Conservation (phyloP, 139 green algal genomes). For the Coccomyxa sp. region DNA sequence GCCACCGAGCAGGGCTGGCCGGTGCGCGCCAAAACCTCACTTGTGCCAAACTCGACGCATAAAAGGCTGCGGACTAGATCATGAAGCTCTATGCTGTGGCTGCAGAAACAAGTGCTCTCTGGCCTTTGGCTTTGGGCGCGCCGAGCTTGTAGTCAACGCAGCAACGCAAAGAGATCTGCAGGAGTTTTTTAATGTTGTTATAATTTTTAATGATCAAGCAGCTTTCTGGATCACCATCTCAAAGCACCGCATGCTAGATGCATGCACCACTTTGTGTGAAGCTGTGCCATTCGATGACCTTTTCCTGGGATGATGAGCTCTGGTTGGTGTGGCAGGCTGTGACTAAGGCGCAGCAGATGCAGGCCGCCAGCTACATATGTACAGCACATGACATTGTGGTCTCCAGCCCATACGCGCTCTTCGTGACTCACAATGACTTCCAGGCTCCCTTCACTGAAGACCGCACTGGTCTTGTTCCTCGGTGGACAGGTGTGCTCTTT, state of each 20-base stretch:
- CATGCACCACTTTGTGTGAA: too few species aligned
- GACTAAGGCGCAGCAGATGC: not conserved
- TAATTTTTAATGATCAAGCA: too few species aligned
- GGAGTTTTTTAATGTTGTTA: too few species aligned
- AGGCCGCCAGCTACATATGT: not conserved
- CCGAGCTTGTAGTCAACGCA: not conserved
- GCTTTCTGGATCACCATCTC: too few species aligned
- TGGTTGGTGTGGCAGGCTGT: too few species aligned
- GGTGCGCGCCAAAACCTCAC: not conserved
- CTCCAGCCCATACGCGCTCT: not conserved
- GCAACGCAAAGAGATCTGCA: too few species aligned
- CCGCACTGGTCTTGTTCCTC: not conserved
- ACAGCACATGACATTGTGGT: not conserved
- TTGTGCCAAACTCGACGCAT: not conserved
- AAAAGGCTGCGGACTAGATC: not conserved
- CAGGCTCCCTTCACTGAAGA: not conserved
- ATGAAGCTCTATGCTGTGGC: not conserved
- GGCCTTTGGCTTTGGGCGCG: not conserved
- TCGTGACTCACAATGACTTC: constrained; percentile 5
- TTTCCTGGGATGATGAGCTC: too few species aligned
- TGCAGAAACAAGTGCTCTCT: not conserved
- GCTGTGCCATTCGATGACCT: too few species aligned
- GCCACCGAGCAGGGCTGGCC: constrained; percentile 1
- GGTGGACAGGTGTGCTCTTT: not conserved
- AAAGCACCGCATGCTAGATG: too few species aligned